phyloP scores from a whole-genome alignment of 2,329 filamentous ascomycete genomes.

The Cladophialophora psammophila region DNA sequence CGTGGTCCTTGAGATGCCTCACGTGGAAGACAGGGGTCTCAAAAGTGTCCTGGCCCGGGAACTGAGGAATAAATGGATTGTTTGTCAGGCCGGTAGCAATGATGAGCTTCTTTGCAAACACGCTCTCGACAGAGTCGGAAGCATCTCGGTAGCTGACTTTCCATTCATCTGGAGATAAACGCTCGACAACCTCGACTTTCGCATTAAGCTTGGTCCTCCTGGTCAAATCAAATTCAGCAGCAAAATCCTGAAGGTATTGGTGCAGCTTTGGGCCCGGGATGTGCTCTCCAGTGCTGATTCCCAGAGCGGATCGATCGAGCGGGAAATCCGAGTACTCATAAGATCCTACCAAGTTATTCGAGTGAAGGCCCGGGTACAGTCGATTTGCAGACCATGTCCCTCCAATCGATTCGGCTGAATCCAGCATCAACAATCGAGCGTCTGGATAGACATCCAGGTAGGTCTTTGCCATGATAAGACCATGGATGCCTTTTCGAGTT shows the following conservation, averaged over 20 bases:
- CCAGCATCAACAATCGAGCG: constrained; percentile 64
- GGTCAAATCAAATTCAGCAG: constrained; percentile 60
- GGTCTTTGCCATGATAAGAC: constrained; percentile 68
- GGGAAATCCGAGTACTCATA: constrained; percentile 78
- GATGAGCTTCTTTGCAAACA: constrained; percentile 60
- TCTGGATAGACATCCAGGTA: constrained; percentile 66
- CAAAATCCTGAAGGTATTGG: constrained; percentile 64
- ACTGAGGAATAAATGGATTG: constrained; percentile 61
- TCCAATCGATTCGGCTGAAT: constrained; percentile 64
- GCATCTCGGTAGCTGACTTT: constrained; percentile 39
- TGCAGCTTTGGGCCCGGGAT: constrained; percentile 65
- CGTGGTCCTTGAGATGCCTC: constrained; percentile 58
- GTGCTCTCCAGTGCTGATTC: constrained; percentile 59
- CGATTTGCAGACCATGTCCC: constrained; percentile 75
- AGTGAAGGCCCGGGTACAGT: constrained; percentile 71
- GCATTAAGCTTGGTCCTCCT: constrained; percentile 60
- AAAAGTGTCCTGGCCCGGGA: constrained; percentile 61
- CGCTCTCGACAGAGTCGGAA: constrained; percentile 27
- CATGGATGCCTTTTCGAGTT: constrained; percentile 69
- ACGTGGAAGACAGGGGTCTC: constrained; percentile 63
- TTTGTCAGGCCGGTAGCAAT: constrained; percentile 69
- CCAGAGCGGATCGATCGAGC: constrained; percentile 60
- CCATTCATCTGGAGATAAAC: constrained; percentile 46
- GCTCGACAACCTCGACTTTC: constrained; percentile 58
- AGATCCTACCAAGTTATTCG: constrained; percentile 75